A percentile compares a stretch with the other conserved stretches of the same genome.
phyloP scores from a whole-genome alignment of 2,329 filamentous ascomycete species.

The Graphilbum ipis-grandicollis region DNA sequence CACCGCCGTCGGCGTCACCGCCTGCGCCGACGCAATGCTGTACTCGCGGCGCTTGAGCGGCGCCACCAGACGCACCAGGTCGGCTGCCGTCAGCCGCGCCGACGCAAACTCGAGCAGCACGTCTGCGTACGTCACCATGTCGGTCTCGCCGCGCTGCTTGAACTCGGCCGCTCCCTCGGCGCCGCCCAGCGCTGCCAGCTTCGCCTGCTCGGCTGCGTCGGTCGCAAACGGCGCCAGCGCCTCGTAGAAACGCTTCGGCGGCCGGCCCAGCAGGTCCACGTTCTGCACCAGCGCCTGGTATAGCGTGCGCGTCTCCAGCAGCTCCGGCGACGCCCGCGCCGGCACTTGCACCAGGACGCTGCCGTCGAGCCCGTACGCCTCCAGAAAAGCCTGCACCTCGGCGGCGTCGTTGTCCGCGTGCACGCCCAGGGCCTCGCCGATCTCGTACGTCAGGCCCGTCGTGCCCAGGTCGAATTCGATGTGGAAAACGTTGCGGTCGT shows the following conservation, averaged over 20 bases:
- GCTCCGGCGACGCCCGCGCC: constrained; percentile 55
- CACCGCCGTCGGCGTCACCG: constrained; percentile 78
- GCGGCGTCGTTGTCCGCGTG: constrained; percentile 82
- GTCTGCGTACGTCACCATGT: constrained; percentile 82
- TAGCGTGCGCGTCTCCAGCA: constrained; percentile 76
- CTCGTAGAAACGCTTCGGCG: constrained; percentile 97
- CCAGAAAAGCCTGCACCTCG: constrained; percentile 71
- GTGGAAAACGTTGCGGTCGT: constrained; percentile 99
- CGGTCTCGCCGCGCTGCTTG: constrained; percentile 79
- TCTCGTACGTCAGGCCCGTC: constrained; percentile 88
- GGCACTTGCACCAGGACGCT: constrained; percentile 83
- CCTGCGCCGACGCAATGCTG: constrained; percentile 95
- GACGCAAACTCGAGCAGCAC: constrained; percentile 79
- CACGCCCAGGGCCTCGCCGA: constrained; percentile 90
- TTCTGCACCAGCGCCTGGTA: constrained; percentile 87
- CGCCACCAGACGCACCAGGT: constrained; percentile 71
- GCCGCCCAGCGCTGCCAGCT: constrained; percentile 59
- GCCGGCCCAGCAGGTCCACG: constrained; percentile 89
- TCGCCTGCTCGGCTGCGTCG: constrained; percentile 66
- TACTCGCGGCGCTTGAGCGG: constrained; percentile 96
- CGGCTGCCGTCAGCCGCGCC: constrained; percentile 73
- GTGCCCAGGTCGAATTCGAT: constrained; percentile 93
- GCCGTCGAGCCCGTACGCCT: constrained; percentile 70
- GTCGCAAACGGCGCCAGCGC: constrained; percentile 69
- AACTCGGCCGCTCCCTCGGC: constrained; percentile 75